Percentiles rank a stretch among this genome's conserved stretches.
These are phyloP conservation scores for Fimicolochytrium jonesii DNA, from an alignment of 192 early-diverging fungal species.

Conservation along the genomic window DNA sequence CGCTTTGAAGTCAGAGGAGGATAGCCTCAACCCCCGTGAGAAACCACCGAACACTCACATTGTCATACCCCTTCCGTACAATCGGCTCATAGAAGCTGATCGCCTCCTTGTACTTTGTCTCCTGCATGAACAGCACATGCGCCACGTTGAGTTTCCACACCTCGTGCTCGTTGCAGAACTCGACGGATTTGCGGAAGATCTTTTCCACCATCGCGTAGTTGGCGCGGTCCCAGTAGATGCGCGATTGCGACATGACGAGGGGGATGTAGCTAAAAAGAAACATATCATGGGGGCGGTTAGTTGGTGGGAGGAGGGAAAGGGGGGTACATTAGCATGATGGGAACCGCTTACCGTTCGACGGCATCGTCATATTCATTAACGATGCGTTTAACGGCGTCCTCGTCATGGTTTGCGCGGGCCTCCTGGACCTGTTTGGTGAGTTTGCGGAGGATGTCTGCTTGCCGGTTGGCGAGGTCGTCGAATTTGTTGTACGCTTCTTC, in stretches of 20 bases:
- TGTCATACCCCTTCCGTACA: slow-evolving; percentile 59
- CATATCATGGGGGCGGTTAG: neutral
- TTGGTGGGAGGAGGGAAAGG: neutral
- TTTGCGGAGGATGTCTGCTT: slow-evolving; percentile 53
- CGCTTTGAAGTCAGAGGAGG: too few relatives aligned
- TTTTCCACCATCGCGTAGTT: slow-evolving; percentile 62
- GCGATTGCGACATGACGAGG: slow-evolving; percentile 61
- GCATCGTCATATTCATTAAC: slow-evolving; percentile 60
- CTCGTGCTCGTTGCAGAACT: slow-evolving; percentile 67
- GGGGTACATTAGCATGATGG: neutral
- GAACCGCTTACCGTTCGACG: slow-evolving; percentile 39
- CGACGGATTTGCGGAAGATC: slow-evolving; percentile 58
- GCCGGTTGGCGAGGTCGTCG: slow-evolving; percentile 54
- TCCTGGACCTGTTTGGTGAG: slow-evolving; percentile 59
- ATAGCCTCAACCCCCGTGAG: too few relatives aligned
- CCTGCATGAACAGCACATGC: slow-evolving; percentile 66
- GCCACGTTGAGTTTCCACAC: slow-evolving; percentile 66
- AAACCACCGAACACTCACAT: slow-evolving; percentile 29
- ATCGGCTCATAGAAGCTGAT: slow-evolving; percentile 65
- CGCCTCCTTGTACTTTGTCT: slow-evolving; percentile 64
- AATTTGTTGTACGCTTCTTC: slow-evolving; percentile 61
- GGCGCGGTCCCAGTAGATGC: slow-evolving; percentile 64
- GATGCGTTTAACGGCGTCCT: slow-evolving; percentile 50
- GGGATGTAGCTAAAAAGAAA: slow-evolving; percentile 49
- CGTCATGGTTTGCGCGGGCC: slow-evolving; percentile 54